Percentiles rank a stretch among this genome's conserved stretches.
These are phyloP conservation scores for Didymella keratinophila DNA, from an alignment of 2,329 filamentous ascomycete genomes.

Conservation along the genomic window DNA sequence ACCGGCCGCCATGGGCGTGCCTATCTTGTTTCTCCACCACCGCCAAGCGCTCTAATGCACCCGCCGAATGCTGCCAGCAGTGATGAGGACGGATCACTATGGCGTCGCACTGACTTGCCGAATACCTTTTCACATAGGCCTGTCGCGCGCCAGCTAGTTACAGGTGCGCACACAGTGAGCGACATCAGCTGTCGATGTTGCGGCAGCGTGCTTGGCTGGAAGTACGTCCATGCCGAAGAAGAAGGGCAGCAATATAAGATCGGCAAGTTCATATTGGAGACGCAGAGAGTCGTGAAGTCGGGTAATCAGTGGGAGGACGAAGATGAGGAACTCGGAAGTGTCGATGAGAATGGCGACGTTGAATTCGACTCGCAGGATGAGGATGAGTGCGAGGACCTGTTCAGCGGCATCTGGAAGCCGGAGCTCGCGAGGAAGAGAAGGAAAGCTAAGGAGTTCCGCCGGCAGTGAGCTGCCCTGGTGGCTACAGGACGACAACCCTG, in stretches of 20 bases:
- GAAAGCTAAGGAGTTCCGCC: conserved; percentile 14
- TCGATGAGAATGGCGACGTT: conserved; percentile 41
- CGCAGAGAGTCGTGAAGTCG: conserved; percentile 60
- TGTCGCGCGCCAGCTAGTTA: conserved; percentile 67
- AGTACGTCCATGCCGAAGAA: conserved; percentile 69
- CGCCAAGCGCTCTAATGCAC: conserved; percentile 27
- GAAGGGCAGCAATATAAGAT: conserved; percentile 70
- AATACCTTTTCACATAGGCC: conserved; percentile 66
- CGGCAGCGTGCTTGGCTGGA: conserved; percentile 67
- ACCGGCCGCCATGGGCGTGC: conserved; percentile 70
- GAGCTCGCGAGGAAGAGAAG: conserved; percentile 58
- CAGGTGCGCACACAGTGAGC: conserved; percentile 68
- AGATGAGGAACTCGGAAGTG: conserved; percentile 6
- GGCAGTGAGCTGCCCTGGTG: neutral
- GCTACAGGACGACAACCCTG: neutral
- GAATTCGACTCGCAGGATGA: conserved; percentile 72
- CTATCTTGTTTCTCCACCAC: conserved; percentile 64
- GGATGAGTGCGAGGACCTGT: conserved; percentile 71
- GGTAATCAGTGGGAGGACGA: conserved; percentile 60
- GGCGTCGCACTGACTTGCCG: conserved; percentile 54
- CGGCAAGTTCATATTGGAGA: conserved; percentile 72
- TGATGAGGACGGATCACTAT: conserved; percentile 10
- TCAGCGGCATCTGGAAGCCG: conserved; percentile 68
- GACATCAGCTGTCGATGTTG: conserved; percentile 67
- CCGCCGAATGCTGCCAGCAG: conserved; percentile 35